Evolutionary conservation across 2,329 filamentous ascomycete genomes (phyloP).

Genomic region (Aureobasidium sp.): DNA sequence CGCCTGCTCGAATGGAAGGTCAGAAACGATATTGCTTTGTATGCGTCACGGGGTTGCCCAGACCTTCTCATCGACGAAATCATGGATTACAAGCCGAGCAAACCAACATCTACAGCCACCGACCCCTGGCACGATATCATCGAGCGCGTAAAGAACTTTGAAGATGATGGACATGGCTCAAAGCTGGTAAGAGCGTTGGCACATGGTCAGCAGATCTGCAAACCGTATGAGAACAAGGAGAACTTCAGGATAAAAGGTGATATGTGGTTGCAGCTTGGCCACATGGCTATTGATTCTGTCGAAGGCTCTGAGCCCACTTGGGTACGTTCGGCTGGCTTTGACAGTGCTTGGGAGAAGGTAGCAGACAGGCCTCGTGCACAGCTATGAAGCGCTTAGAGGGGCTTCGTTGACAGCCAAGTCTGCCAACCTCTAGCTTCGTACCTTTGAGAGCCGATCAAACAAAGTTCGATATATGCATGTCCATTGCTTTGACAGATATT

Average conservation of each 20-base stretch:
- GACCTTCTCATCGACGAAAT: conserved; percentile 53
- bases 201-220: conserved; percentile 50
- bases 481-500: not conserved
- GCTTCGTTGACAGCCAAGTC: too few species aligned
- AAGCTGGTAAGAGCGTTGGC: conserved; percentile 67
- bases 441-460: not conserved
- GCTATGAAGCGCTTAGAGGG: not conserved
- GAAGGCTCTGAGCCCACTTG: conserved; percentile 47
- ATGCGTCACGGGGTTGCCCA: conserved; percentile 60
- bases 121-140: conserved; percentile 39
- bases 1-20: conserved; percentile 77
- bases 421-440: not conserved
- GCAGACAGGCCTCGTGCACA: conserved; percentile 5
- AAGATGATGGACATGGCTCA: conserved; percentile 73
- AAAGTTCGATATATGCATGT: not conserved
- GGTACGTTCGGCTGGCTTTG: conserved; percentile 55
- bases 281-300: conserved; percentile 56
- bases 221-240: conserved; percentile 38
- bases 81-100: conserved; percentile 48
- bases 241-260: conserved; percentile 45
- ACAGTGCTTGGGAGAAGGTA: conserved; percentile 54
- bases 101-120: conserved; percentile 21
- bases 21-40: conserved; percentile 64
- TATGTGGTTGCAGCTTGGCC: conserved; percentile 53
- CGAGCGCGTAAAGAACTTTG: conserved; percentile 36